Conservation (phyloP, 352 stramenopile genomes). For the Plasmopara halstedii region DNA sequence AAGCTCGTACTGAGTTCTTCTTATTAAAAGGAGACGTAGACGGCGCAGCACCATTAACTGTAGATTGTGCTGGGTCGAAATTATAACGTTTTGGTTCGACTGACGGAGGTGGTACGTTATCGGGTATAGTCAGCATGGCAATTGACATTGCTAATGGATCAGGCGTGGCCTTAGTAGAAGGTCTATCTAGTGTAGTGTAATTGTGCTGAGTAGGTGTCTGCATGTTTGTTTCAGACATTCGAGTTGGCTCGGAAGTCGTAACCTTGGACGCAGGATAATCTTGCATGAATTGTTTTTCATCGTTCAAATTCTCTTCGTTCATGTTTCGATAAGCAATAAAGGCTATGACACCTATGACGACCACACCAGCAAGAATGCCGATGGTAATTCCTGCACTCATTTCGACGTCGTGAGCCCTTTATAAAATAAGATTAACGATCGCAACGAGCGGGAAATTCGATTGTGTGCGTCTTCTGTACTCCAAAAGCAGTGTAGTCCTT, state of each 20-base stretch:
- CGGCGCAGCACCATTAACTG: constrained; percentile 16
- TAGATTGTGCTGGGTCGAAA: constrained; percentile 27
- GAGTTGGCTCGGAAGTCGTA: constrained; percentile 8
- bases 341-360: constrained; percentile 22
- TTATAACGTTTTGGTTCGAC: constrained; percentile 24
- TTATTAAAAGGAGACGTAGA: constrained; percentile 30
- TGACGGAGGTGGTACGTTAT: constrained; percentile 14
- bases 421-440: too few relatives aligned
- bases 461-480: neutral
- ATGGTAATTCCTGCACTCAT: constrained; percentile 17
- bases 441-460: neutral
- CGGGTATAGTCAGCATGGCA: constrained; percentile 20
- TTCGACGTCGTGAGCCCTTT: neutral
- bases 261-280: constrained; percentile 26
- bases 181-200: constrained; percentile 24
- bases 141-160: constrained; percentile 25
- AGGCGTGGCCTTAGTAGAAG: constrained; percentile 16
- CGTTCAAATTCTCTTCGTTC: constrained; percentile 14
- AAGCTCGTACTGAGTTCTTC: constrained; percentile 32
- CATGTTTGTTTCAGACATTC: constrained; percentile 12
- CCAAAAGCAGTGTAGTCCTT: neutral
- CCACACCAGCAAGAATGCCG: constrained; percentile 35
- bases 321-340: constrained; percentile 36
- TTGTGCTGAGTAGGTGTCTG: constrained; percentile 27
- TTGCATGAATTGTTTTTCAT: constrained; percentile 33